Evolutionary conservation across 352 stramenopile species (phyloP).

Genomic region (Globisporangium perplexum): DNA sequence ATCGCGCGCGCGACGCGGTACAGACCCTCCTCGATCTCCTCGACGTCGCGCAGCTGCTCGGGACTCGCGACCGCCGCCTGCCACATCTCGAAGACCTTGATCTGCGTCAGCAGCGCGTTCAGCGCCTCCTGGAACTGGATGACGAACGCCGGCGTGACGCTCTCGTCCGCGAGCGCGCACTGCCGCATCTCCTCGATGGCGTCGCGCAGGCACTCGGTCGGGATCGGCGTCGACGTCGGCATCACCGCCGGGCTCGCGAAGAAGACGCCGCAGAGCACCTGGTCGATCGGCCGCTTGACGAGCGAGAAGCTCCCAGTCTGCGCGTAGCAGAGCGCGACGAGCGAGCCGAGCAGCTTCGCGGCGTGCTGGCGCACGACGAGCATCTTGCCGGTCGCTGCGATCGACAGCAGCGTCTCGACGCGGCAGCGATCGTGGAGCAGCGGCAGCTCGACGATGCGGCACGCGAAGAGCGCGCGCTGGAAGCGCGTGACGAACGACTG

Average conservation of each 20-base stretch:
- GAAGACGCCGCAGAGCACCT: slow-evolving; percentile 38
- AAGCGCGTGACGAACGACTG: slow-evolving; percentile 44
- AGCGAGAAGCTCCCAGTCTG: slow-evolving; percentile 62
- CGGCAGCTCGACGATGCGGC: slow-evolving; percentile 34
- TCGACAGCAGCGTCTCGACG: slow-evolving; percentile 34
- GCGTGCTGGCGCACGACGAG: slow-evolving; percentile 26
- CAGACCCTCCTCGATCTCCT: slow-evolving; percentile 66
- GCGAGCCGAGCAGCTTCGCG: slow-evolving; percentile 32
- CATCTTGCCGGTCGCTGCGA: slow-evolving; percentile 36
- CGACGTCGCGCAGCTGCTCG: slow-evolving; percentile 23
- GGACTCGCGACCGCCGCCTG: slow-evolving; percentile 22
- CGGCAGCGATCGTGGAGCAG: slow-evolving; percentile 49
- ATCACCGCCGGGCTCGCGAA: slow-evolving; percentile 23
- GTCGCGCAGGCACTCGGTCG: slow-evolving; percentile 29
- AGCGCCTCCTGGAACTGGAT: slow-evolving; percentile 41
- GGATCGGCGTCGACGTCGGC: slow-evolving; percentile 17
- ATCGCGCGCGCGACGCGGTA: slow-evolving; percentile 41
- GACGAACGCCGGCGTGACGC: slow-evolving; percentile 25
- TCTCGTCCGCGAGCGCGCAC: slow-evolving; percentile 16
- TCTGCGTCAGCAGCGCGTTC: slow-evolving; percentile 43
- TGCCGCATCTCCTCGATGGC: slow-evolving; percentile 52
- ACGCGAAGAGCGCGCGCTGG: slow-evolving; percentile 45
- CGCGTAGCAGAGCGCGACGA: slow-evolving; percentile 47
- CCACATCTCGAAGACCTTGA: slow-evolving; percentile 60
- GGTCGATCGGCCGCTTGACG: slow-evolving; percentile 38